Conservation (phyloP, 192 early-diverging fungal genomes). For the Backusella australiensis region DNA sequence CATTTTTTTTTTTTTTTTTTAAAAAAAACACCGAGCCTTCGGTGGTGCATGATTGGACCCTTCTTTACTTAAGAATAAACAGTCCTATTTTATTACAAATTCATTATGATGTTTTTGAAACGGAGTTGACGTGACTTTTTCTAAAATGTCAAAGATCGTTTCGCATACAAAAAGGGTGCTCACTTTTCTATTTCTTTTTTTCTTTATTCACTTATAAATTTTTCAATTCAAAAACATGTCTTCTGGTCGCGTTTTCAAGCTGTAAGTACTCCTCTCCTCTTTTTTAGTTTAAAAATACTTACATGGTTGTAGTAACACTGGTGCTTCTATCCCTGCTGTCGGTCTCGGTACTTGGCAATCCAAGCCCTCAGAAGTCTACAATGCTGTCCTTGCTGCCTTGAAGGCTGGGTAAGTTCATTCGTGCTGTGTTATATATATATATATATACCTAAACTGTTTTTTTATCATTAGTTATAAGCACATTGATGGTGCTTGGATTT, state of each 20-base stretch:
- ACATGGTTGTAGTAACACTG: slow-evolving; percentile 44
- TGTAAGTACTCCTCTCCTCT: not conserved
- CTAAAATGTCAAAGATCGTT: not conserved
- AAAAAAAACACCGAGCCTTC: not conserved
- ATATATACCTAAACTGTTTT: not conserved
- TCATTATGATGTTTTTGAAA: not conserved
- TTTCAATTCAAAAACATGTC: not conserved
- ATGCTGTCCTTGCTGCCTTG: slow-evolving; percentile 67
- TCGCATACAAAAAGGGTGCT: not conserved
- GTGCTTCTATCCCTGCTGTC: slow-evolving; percentile 58
- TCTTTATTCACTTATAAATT: not conserved
- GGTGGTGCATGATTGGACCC: not conserved
- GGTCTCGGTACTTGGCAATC: slow-evolving; percentile 60
- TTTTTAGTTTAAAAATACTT: not conserved
- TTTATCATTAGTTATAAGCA: slow-evolving; percentile 41
- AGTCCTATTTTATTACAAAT: slow-evolving; percentile 9
- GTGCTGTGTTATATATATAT: too few relatives aligned
- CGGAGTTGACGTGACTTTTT: not conserved
- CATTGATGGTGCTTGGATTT: slow-evolving; percentile 32
- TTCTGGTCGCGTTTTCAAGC: slow-evolving; percentile 5
- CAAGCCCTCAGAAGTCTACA: slow-evolving; percentile 50
- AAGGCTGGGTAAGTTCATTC: slow-evolving; percentile 45
- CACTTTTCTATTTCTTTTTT: not conserved
- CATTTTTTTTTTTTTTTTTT: not conserved
- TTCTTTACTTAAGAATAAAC: not conserved